Percentiles rank a stretch among this genome's conserved stretches.
Conservation (phyloP, 2,329 filamentous ascomycete genomes). For the Claviceps africana region DNA sequence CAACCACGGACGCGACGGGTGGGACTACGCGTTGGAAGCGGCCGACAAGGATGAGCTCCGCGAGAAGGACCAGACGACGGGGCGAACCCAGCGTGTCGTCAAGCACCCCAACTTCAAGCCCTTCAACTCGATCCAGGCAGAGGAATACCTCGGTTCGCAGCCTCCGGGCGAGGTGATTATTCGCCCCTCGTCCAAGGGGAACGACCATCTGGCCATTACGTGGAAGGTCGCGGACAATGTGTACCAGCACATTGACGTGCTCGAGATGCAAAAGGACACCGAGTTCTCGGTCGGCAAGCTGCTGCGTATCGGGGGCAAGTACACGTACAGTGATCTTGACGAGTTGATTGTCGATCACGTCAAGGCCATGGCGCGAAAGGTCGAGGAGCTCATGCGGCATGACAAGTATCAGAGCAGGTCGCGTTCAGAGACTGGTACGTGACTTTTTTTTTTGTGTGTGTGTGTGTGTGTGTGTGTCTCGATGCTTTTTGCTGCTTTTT, state of each 20-base stretch:
- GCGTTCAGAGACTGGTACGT: conserved; percentile 71
- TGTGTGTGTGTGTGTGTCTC: background rate
- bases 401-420: conserved; percentile 84
- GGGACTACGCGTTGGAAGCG: conserved; percentile 73
- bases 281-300: conserved; percentile 86
- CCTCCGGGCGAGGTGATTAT: conserved; percentile 84
- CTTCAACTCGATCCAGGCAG: conserved; percentile 83
- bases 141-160: conserved; percentile 82
- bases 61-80: conserved; percentile 74
- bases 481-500: background rate
- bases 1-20: conserved; percentile 65
- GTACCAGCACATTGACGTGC: conserved; percentile 95
- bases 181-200: conserved; percentile 84
- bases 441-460: background rate
- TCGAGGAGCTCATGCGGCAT: conserved; percentile 87
- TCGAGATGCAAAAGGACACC: conserved; percentile 93
- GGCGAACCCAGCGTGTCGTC: conserved; percentile 83
- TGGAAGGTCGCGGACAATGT: conserved; percentile 96
- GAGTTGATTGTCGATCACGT: conserved; percentile 95
- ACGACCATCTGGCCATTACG: conserved; percentile 87
- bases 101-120: conserved; percentile 94
- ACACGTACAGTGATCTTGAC: conserved; percentile 89
- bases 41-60: conserved; percentile 70
- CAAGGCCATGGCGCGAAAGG: conserved; percentile 94
- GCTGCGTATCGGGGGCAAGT: conserved; percentile 74